Evolutionary conservation across 306 rosid species (phyloP), one percentile per base, ranked within the genome.

Genomic region (Parietaria judaica): DNA sequence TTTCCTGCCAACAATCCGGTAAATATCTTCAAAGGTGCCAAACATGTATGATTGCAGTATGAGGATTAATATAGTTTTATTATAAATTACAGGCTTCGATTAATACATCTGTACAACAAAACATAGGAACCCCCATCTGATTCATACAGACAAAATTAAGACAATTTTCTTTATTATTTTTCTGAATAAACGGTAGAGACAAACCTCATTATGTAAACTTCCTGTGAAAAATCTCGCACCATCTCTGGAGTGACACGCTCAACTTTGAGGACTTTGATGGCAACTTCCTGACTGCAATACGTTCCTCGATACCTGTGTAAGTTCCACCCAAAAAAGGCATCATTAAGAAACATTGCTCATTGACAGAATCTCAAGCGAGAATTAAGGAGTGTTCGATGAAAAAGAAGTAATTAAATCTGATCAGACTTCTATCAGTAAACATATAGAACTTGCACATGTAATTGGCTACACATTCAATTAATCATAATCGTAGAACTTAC

Each of bases 201-300:
- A 65, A 76, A 88, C 94, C 97, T 94, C 97, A 94, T 80, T 69
- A 94, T 94, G 75, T 88, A 94, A 66, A 94, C 99, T 84, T 94
- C 99, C 77, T 94, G 99, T 10, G 95, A 77, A 79, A 94, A 94
- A 73, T 94, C 99, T 72, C 71, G 79, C 75, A 94, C 69, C 97
- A 88, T 94, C 72, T 88, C 95, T 65, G 81, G 76, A 69, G 66
- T 86, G 74, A 88, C 79, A 31, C 80, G 86, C 71, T 94, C 99
- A 64, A 92, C 87, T 79, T 76, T 88, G 54, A 94, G 92, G 72
- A 94, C 68, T 78, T 94, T 94, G 77, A 94, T 78, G 60, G 99
- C 99, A 75, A 94, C 99, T 66, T 94, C 99, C 74, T 94, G 99
- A 70, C 87, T 84, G 70, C 94, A 94, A 81, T 83, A 94, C 46